Base-by-base conservation (phyloP, 2,329 filamentous ascomycete species). In the Penicillium sclerotigenum region DNA sequence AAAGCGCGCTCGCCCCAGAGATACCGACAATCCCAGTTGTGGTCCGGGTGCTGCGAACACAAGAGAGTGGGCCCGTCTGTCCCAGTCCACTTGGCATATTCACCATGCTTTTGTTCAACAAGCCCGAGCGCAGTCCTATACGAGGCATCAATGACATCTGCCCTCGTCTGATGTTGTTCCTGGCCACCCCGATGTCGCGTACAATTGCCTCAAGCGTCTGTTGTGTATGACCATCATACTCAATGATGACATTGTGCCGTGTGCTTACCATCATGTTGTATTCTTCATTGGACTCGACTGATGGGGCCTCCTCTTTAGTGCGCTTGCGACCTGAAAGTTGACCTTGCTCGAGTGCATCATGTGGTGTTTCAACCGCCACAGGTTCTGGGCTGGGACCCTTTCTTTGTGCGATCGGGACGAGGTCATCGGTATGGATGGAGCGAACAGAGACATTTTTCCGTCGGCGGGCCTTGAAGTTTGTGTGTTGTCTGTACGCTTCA, bases 141-240 rank as follows among this genome's bases (percentile, higher is more conserved):
- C 67, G 62, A 18, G 72, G 67, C 53, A 74, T 64, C 59, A 69
- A 65, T 7, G 68, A 64, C 51, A 89, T 88, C 75, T 90, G 94
- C 50, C 88, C 90, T 74, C 93, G 95, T 47, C 92, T 87, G 72
- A 97, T 87, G 62, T 90, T 80, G 73, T 96, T 96, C 55, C 92
- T 81, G 47, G 88, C 89, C 1, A 85, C 84, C 5, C 89, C 90
- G 34, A 97, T 86, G 54, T 89, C 88, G 59, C 90, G 87, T 54
- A 96, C 91, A 47, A 96, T 77, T 53, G 87, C 81, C 65, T 96
- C 91, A 62, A 97, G 91, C 37, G 87, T 85, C 48, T 85, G 85
- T 70, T 97, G 91, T 4, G 95, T 87, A 59, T 90, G 87, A 63
- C 88, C 90, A 70, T 97, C 92, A 70, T 97, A 97, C 73, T 91